Base-by-base conservation (phyloP, 305 asterid genomes). In the Fraxinus floribunda region DNA sequence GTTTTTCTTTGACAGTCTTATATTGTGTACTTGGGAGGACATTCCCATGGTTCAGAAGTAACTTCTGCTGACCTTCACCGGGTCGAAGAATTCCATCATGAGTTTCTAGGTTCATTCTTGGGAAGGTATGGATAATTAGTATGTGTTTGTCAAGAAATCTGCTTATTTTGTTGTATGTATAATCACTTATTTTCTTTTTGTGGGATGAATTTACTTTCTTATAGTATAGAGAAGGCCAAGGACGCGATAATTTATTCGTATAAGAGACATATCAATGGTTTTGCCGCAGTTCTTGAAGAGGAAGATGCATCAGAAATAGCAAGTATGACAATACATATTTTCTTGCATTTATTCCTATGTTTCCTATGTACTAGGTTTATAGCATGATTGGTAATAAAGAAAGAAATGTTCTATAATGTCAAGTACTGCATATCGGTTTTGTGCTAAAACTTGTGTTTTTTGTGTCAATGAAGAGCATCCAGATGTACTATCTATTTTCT, bases 1-100 rank as follows among this genome's bases (percentile, higher is more conserved):
- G 15, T 22, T 68, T 26, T 26, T 34, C 22, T 52, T 26, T 68
- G 26, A 7, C 34, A 79, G 82, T 68, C 82, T 3, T 79, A 79
- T 57, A 70, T 79, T 79, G 77, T 79, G 52, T 79, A 79, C 46
- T 66, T 79, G 78, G 82, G 82, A n/a, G 77, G 75, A 18, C 41
- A 79, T 70, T 44, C 39, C 16, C 70, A 79, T 22, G 82, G 46
- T 20, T n/a, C 75, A 29, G 62, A 68, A 16, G 18, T 41, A 7
- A 70, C 77, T 7, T 20, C 26, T 24, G 35, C 44, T 29, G 62
- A 60, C 66, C 76, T 78, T 78, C 76, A 20, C 38, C 34, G 11
- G 11, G 68, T 75, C 36, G 7, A 75, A 68, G 44, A 68, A 15
- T 44, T 30, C 24, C 82, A 79, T 39, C 52, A 66, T 29, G 77